phyloP scores from a whole-genome alignment of 352 stramenopile species.

The Phytophthora macrochlamydospora region DNA sequence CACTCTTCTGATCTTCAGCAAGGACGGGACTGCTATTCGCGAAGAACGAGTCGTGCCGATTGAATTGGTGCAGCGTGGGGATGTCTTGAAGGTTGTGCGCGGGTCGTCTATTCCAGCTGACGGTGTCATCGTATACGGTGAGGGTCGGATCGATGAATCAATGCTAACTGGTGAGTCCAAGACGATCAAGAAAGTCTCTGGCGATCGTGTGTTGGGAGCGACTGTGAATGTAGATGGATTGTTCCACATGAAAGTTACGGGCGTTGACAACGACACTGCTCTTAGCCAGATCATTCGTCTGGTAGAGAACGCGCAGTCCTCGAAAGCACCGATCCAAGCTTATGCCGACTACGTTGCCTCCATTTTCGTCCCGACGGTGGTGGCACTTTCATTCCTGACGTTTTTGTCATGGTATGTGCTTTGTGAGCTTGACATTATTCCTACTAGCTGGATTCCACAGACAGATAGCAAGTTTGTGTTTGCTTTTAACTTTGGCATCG shows the following conservation, averaged over 20 bases:
- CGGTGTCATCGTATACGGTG: conserved; percentile 91
- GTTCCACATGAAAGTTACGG: conserved; percentile 94
- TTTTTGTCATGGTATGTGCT: conserved; percentile 96
- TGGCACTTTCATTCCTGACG: conserved; percentile 92
- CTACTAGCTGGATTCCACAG: conserved; percentile 63
- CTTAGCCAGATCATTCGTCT: conserved; percentile 98
- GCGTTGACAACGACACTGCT: conserved; percentile 93
- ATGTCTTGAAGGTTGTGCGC: conserved; percentile 94
- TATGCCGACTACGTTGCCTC: conserved; percentile 96
- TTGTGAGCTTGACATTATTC: conserved; percentile 61
- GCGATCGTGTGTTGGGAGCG: conserved; percentile 89
- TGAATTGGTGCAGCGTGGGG: conserved; percentile 90
- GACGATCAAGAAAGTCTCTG: conserved; percentile 91
- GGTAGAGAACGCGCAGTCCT: conserved; percentile 98
- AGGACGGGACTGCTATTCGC: conserved; percentile 52
- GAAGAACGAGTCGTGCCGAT: conserved; percentile 85
- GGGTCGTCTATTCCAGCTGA: conserved; percentile 93
- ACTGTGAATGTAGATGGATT: conserved; percentile 93
- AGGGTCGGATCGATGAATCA: conserved; percentile 92
- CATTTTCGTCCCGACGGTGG: conserved; percentile 96
- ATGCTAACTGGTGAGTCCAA: conserved; percentile 96
- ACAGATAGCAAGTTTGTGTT: conserved; percentile 91
- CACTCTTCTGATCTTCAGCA: conserved; percentile 88
- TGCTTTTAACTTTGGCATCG: conserved; percentile 97
- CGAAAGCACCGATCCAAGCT: conserved; percentile 97